Percentiles rank a stretch among this genome's conserved stretches.
Evolutionary conservation across 2,329 filamentous ascomycete genomes (phyloP).

Genomic region (Trichoderma afroharzianum): DNA sequence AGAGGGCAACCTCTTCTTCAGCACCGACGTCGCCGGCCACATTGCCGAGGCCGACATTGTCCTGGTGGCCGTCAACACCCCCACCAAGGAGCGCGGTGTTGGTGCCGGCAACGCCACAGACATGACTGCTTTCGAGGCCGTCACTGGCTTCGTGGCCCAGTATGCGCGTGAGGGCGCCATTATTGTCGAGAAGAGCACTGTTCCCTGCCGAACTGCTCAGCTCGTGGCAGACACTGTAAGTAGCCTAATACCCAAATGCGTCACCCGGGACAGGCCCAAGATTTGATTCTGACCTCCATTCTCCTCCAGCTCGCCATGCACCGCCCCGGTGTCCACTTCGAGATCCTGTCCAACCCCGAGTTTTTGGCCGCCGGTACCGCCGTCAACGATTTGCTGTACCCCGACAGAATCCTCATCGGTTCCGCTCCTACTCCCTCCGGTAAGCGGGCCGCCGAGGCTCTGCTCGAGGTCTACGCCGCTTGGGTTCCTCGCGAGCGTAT

Average conservation of each 20-base stretch:
- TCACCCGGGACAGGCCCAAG: background rate
- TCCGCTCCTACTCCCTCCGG: constrained; percentile 59
- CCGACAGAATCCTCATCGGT: constrained; percentile 73
- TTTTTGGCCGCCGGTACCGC: constrained; percentile 77
- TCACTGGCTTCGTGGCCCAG: constrained; percentile 63
- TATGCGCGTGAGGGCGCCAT: constrained; percentile 65
- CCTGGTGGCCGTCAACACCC: constrained; percentile 75
- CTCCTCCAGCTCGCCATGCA: constrained; percentile 49
- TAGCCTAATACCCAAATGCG: background rate
- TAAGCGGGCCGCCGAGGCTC: constrained; percentile 56
- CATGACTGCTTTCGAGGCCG: constrained; percentile 68
- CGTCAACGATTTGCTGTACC: constrained; percentile 64
- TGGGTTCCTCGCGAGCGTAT: constrained; percentile 69
- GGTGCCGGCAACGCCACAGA: constrained; percentile 71
- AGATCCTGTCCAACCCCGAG: constrained; percentile 78
- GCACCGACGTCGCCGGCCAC: constrained; percentile 58
- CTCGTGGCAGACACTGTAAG: constrained; percentile 65
- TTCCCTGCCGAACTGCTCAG: constrained; percentile 71
- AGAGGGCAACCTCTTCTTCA: constrained; percentile 68
- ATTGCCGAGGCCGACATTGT: constrained; percentile 69
- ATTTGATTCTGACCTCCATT: background rate
- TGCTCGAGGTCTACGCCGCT: constrained; percentile 63
- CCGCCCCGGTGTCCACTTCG: constrained; percentile 63
- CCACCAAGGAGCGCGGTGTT: constrained; percentile 67
- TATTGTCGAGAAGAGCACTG: constrained; percentile 78